A percentile compares a stretch with the other conserved stretches of the same genome.
Conservation (phyloP, 2,329 filamentous ascomycete species). For the Aspergillus eucalypticola region DNA sequence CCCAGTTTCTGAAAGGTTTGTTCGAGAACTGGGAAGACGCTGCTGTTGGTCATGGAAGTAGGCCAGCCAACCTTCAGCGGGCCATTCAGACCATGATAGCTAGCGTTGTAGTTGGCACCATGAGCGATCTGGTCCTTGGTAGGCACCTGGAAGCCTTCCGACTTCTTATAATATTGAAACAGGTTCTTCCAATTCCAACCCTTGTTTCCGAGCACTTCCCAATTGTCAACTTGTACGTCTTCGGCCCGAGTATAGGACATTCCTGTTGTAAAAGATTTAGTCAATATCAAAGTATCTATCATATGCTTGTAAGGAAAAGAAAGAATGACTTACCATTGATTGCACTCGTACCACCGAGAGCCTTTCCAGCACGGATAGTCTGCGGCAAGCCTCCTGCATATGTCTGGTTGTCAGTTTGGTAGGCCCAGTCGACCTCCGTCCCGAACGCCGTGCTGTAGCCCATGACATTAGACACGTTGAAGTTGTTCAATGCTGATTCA, state of each 20-base stretch:
- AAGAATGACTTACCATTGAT: constrained; percentile 41
- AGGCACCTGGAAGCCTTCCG: constrained; percentile 31
- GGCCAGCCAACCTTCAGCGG: constrained; percentile 34
- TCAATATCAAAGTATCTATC: no score
- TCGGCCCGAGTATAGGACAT: constrained; percentile 43
- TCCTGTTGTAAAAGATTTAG: constrained; percentile 21
- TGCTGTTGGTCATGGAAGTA: constrained; percentile 24
- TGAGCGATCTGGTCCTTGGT: constrained; percentile 21
- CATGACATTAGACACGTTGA: constrained; percentile 28
- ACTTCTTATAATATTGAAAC: constrained; percentile 34
- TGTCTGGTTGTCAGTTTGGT: constrained; percentile 43
- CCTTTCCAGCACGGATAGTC: constrained; percentile 45
- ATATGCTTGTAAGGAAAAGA: background rate
- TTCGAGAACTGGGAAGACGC: constrained; percentile 35
- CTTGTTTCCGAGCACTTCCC: constrained; percentile 36
- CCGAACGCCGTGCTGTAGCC: constrained; percentile 34
- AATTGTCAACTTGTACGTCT: constrained; percentile 40
- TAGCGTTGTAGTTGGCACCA: constrained; percentile 31
- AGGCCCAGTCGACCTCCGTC: constrained; percentile 46
- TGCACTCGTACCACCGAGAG: constrained; percentile 46
- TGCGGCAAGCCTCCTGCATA: constrained; percentile 38
- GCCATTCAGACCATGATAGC: constrained; percentile 32
- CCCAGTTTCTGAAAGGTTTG: constrained; percentile 41
- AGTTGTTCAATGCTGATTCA: constrained; percentile 30
- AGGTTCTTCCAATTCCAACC: constrained; percentile 38